Evolutionary conservation across 495 filamentous ascomycete genomes (phyloP).

Genomic region (Baudoinia panamericana): DNA sequence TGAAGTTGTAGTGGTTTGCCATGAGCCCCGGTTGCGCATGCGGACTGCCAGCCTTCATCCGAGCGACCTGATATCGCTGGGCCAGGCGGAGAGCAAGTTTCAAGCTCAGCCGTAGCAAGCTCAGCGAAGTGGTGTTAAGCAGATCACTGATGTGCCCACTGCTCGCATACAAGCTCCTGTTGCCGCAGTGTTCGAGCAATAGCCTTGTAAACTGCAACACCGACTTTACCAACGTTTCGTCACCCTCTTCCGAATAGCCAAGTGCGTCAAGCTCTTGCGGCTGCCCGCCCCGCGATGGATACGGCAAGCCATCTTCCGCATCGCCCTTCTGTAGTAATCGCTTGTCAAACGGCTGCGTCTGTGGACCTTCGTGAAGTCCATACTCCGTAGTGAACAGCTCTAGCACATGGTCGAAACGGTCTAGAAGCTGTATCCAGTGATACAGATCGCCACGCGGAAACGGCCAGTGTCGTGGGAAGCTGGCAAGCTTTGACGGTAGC

Average conservation of each 20-base stretch:
- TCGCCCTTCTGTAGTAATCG: slow-evolving; percentile 47
- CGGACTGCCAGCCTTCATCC: slow-evolving; percentile 51
- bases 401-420: slow-evolving; percentile 83
- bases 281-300: slow-evolving; percentile 8
- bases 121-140: slow-evolving; percentile 70
- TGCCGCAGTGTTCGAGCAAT: slow-evolving; percentile 88
- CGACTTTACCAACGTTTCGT: slow-evolving; percentile 62
- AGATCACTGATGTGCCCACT: slow-evolving; percentile 76
- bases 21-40: slow-evolving; percentile 61
- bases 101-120: slow-evolving; percentile 60
- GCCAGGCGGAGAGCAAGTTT: slow-evolving; percentile 70
- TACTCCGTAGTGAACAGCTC: slow-evolving; percentile 73
- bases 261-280: slow-evolving; percentile 13
- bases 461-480: slow-evolving; percentile 80
- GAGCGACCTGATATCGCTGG: slow-evolving; percentile 79
- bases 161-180: slow-evolving; percentile 89
- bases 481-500: slow-evolving; percentile 60
- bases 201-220: slow-evolving; percentile 74
- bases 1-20: slow-evolving; percentile 84
- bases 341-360: slow-evolving; percentile 58
- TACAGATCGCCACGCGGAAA: slow-evolving; percentile 96
- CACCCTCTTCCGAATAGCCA: slow-evolving; percentile 61
- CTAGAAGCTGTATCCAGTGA: slow-evolving; percentile 91
- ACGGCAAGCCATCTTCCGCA: slow-evolving; percentile 22
- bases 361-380: slow-evolving; percentile 64